Evolutionary conservation across 129 eudicot genomes (phyloP), one percentile per base, ranked within the genome.

Genomic region (Sambucus nigra): DNA sequence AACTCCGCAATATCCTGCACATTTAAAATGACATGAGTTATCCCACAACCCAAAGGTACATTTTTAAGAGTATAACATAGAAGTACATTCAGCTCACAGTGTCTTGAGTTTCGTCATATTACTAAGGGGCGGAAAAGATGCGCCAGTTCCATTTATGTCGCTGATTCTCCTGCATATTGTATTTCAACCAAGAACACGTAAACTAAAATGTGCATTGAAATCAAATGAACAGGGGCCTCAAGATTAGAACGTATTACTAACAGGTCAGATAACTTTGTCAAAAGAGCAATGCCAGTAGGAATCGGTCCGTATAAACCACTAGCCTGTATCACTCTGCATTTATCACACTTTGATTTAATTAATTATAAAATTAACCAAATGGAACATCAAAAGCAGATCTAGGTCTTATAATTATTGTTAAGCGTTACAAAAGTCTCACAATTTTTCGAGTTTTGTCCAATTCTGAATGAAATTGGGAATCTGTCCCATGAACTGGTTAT

Each of bases 1-100:
- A 87, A 66, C 72, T 82, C 71, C 96, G 73, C 74, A 83, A 68
- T 29, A 83, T 79, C 73, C 97, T 88, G 70, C 59, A 80, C 28
- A 63, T 41, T 12, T 33, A 35, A 7, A 40, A 39, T 17, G 35
- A 40, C 25, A 42, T 7, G n/a, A 17, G 19, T 28, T 26, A 24
- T 44, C 19, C 27, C 12, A 22, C 7, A 18, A 25, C 31, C 38
- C 40, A 15, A n/a, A 2, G 5, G 18, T 44, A 51, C 47, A 53
- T n/a, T 29, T 38, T 40, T 21, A 19, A 22, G 31, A 63, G 9
- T 49, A 25, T 21, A 5, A 0, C 9, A 35, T 13, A 44, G 1
- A 35, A 39, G 17, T 53, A 20, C 17, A 44, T 11, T 60, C 51
- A 47, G 23, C 82, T 71, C 64, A 84, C 94, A 84, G 59, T 47